Conservation (phyloP, 352 stramenopile genomes). For the Globisporangium acanthophoron region DNA sequence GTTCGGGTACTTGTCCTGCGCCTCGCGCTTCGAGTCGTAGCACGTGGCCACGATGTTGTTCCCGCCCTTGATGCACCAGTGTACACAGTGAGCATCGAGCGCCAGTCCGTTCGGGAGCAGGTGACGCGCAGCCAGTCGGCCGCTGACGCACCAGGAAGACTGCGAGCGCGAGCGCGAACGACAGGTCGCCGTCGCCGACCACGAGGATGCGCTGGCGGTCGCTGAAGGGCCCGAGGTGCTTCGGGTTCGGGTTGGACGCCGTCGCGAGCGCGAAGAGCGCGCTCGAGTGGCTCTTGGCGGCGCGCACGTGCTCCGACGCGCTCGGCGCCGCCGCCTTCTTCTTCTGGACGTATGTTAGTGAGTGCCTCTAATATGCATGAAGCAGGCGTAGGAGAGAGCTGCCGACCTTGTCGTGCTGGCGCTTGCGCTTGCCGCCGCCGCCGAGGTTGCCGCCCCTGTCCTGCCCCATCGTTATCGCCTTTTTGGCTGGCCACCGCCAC, state of each 20-base stretch:
- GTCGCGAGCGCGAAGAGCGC: conserved; percentile 60
- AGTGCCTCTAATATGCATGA: too few relatives aligned
- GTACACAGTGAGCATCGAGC: background rate
- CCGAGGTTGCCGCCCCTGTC: conserved; percentile 13
- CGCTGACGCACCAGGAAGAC: conserved; percentile 48
- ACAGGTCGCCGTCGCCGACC: conserved; percentile 84
- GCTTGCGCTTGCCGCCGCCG: conserved; percentile 15
- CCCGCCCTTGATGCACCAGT: conserved; percentile 33
- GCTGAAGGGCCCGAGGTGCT: conserved; percentile 67
- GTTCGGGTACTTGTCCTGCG: conserved; percentile 72
- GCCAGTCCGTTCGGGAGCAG: background rate
- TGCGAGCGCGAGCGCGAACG: conserved; percentile 69
- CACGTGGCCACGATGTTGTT: conserved; percentile 64
- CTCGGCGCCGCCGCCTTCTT: conserved; percentile 8
- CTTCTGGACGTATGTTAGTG: conserved; percentile 9
- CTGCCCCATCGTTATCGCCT: conserved; percentile 4
- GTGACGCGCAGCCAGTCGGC: background rate
- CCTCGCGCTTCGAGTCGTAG: conserved; percentile 65
- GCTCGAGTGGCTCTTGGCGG: conserved; percentile 59
- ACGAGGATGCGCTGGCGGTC: conserved; percentile 74
- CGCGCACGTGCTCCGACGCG: conserved; percentile 28
- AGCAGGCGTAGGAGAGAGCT: too few relatives aligned
- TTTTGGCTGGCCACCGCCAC: too few relatives aligned
- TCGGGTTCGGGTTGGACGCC: conserved; percentile 81
- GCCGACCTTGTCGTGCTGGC: conserved; percentile 9